Base-by-base conservation (phyloP, 345 rosid species). In the Linum usitatissimum region DNA sequence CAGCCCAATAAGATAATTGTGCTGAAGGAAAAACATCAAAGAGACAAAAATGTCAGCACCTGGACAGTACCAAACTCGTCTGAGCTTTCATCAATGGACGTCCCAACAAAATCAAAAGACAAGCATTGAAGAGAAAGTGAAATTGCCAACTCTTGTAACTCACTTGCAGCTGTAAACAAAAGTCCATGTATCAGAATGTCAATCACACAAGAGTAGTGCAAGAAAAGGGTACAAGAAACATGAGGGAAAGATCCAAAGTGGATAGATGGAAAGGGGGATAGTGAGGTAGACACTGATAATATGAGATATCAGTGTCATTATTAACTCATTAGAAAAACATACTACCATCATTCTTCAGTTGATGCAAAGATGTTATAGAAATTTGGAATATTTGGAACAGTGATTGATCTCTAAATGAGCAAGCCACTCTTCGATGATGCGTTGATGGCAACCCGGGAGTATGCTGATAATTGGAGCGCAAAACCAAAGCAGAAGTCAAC, bases 41-140 rank as follows among this genome's bases (percentile, higher is more conserved):
- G 13, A 59, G 31, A 36, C 62, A 60, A 57, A 21, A 55, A 55
- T 18, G 8, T 19, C 10, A 19, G 21, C 76, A 90, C 99, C 99
- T 90, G 99, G 73, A 94, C 91, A 31, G 97, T 90, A 70, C 97
- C 99, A 82, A 90, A 94, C 79, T 94, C 99, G 73, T 90, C 97
- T 36, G 99, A 88, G 71, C 96, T 88, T 84, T 94, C 99, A 75
- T 94, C 99, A 71, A 88, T 80, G 48, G 95, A 83, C 60, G 99
- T 90, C 75, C 99, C 99, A 75, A 83, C 97, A 76, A 94, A 94
- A 79, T 94, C 97, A 78, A 88, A 94, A 18, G 99, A 94, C 65
- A 94, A 81, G 69, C 99, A 94, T 79, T 85, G 86, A 62, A 88
- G 87, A 3, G 95, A 80, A 70, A 94, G 99, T 62, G 99, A 88